These are phyloP conservation scores for Hortaea werneckii DNA, from an alignment of 2,329 filamentous ascomycete genomes.

Conservation along the genomic window DNA sequence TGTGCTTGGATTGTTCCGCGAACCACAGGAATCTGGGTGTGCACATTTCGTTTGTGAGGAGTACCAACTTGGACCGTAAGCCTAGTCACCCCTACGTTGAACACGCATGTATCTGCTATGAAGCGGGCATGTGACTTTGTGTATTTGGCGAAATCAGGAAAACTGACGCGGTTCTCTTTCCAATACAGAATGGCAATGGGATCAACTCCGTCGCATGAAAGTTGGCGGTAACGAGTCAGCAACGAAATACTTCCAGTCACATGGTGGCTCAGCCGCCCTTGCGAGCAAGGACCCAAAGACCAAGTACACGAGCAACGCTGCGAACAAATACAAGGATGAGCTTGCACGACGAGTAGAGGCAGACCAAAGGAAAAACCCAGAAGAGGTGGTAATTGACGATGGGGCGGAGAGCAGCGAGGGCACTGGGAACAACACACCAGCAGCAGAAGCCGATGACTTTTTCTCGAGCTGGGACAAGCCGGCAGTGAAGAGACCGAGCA, in stretches of 20 bases:
- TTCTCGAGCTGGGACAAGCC: conserved; percentile 99
- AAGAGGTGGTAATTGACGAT: conserved; percentile 75
- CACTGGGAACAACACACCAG: conserved; percentile 64
- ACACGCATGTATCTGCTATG: neutral
- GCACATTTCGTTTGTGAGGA: conserved; percentile 97
- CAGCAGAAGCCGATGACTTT: conserved; percentile 83
- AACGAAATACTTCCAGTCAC: conserved; percentile 95
- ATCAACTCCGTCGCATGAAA: conserved; percentile 94
- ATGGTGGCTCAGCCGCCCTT: conserved; percentile 85
- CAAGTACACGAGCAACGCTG: conserved; percentile 90
- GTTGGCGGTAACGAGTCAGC: conserved; percentile 96
- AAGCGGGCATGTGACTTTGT: neutral
- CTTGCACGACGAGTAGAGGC: conserved; percentile 73
- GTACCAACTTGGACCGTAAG: conserved; percentile 96
- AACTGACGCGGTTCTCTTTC: too few species aligned
- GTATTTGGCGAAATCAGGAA: neutral
- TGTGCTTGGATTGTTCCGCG: conserved; percentile 94
- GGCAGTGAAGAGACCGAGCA: conserved; percentile 89
- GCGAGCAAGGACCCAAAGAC: conserved; percentile 95
- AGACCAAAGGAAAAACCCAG: conserved; percentile 78
- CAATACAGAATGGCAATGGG: conserved; percentile 76
- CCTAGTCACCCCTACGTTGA: neutral
- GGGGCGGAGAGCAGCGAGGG: conserved; percentile 46
- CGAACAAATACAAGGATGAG: conserved; percentile 96
- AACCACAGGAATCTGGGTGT: conserved; percentile 97